A percentile compares a stretch with the other conserved stretches of the same genome.
Evolutionary conservation across 768 basidiomycete species (phyloP).

Genomic region (Naganishia kalamii): DNA sequence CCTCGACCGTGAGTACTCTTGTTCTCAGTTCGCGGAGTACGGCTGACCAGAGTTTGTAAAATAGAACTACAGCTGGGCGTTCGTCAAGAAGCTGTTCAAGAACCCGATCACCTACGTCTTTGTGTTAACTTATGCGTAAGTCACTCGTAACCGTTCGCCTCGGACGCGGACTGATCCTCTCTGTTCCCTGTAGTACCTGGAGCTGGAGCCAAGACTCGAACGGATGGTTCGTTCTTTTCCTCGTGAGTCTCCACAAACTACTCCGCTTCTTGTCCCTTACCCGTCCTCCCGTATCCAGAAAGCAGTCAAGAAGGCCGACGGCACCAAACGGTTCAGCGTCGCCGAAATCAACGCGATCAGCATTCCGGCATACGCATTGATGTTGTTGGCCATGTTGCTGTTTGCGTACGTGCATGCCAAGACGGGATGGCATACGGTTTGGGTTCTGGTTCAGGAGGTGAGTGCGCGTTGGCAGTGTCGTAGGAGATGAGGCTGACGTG

Average conservation of each 20-base stretch:
- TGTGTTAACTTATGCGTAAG: constrained; percentile 24
- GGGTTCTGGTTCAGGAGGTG: constrained; percentile 28
- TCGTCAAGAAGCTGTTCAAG: constrained; percentile 19
- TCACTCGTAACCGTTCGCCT: not conserved
- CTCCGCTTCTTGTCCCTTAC: too few relatives aligned
- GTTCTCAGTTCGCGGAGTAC: not conserved
- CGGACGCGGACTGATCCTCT: not conserved
- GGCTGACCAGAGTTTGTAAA: too few relatives aligned
- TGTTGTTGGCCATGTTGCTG: constrained; percentile 30
- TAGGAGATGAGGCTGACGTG: not conserved
- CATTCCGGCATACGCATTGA: constrained; percentile 31
- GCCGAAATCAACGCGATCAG: constrained; percentile 30
- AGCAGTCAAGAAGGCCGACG: constrained; percentile 29
- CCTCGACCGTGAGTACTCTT: constrained; percentile 22
- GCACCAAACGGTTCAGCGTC: constrained; percentile 24
- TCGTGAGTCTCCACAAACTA: constrained; percentile 18
- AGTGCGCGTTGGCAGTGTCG: not conserved
- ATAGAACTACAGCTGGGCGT: constrained; percentile 17
- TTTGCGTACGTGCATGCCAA: constrained; percentile 27
- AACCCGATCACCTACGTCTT: constrained; percentile 30
- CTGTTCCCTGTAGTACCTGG: constrained; percentile 17
- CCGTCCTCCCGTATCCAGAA: constrained; percentile 16
- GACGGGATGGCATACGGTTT: constrained; percentile 25
- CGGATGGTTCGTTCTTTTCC: constrained; percentile 31
- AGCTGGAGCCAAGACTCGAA: constrained; percentile 30